phyloP scores from a whole-genome alignment of 306 rosid genomes.

The Abrus pulchellus region DNA sequence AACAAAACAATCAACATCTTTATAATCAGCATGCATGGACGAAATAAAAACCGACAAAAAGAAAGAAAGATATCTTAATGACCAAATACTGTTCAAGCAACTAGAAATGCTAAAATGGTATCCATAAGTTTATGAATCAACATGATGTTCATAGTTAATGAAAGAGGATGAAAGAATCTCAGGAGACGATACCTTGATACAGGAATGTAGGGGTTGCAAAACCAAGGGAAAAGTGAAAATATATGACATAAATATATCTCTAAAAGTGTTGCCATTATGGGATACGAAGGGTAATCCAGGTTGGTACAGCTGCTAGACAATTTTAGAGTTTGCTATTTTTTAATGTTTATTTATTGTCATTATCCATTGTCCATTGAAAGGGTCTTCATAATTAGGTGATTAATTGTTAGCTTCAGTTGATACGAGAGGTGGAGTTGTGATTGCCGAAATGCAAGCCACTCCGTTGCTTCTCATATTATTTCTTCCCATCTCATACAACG shows the following conservation, averaged over 20 bases:
- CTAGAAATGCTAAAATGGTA: not conserved
- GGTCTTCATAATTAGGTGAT: constrained; percentile 36
- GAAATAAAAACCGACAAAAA: constrained; percentile 13
- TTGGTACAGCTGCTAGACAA: constrained; percentile 49
- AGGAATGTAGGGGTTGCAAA: constrained; percentile 53
- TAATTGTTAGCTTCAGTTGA: constrained; percentile 40
- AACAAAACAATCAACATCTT: constrained; percentile 16
- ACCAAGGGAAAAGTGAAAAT: constrained; percentile 43
- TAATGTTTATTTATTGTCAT: constrained; percentile 23
- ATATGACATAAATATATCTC: constrained; percentile 55
- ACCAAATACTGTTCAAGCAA: constrained; percentile 27
- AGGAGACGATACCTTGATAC: constrained; percentile 53
- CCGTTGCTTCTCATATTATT: constrained; percentile 42
- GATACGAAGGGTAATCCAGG: constrained; percentile 42
- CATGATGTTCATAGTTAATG: not conserved
- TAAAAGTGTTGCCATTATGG: constrained; percentile 28
- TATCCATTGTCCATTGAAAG: constrained; percentile 45
- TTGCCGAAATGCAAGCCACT: constrained; percentile 65
- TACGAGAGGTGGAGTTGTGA: not conserved
- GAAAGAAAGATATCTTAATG: constrained; percentile 8
- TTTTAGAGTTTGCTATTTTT: constrained; percentile 51
- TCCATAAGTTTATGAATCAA: not conserved
- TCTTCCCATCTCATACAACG: constrained; percentile 17
- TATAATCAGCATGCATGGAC: constrained; percentile 8
- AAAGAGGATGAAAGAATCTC: constrained; percentile 9